Percentiles rank a stretch among this genome's conserved stretches.
Conservation (phyloP, 1,139 yeast species). For the Nakaseomyces bracarensis region DNA sequence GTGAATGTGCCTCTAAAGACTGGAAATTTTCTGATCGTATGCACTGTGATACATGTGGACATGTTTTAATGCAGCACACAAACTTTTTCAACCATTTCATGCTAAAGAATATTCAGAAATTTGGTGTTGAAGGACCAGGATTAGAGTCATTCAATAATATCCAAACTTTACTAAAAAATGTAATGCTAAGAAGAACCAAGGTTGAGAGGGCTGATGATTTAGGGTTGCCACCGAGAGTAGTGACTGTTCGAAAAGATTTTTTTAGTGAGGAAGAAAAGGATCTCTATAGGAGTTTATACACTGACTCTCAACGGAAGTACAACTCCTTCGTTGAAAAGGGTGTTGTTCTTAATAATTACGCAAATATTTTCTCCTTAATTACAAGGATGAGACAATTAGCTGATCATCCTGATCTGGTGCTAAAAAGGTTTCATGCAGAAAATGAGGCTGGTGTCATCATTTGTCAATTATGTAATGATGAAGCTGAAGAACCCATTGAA, state of each 20-base stretch:
- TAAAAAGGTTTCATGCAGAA: slow-evolving; percentile 50
- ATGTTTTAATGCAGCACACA: slow-evolving; percentile 88
- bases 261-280: slow-evolving; percentile 95
- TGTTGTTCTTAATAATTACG: slow-evolving; percentile 89
- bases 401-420: slow-evolving; percentile 92
- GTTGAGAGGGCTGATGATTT: slow-evolving; percentile 93
- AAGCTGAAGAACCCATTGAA: slow-evolving; percentile 94
- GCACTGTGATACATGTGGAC: slow-evolving; percentile 80
- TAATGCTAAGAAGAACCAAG: slow-evolving; percentile 91
- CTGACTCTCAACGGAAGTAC: slow-evolving; percentile 79
- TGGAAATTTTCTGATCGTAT: slow-evolving; percentile 82
- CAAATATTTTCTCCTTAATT: slow-evolving; percentile 88
- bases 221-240: slow-evolving; percentile 92
- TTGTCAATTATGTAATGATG: slow-evolving; percentile 92
- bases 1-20: slow-evolving; percentile 70
- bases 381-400: slow-evolving; percentile 97
- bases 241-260: slow-evolving; percentile 73
- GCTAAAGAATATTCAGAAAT: slow-evolving; percentile 82
- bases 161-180: slow-evolving; percentile 60
- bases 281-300: slow-evolving; percentile 74
- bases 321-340: slow-evolving; percentile 85
- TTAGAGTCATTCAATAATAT: slow-evolving; percentile 67
- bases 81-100: slow-evolving; percentile 92
- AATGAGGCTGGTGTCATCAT: slow-evolving; percentile 52
- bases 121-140: slow-evolving; percentile 76